Conservation (phyloP, 139 green algal genomes). For the Chara braunii region DNA sequence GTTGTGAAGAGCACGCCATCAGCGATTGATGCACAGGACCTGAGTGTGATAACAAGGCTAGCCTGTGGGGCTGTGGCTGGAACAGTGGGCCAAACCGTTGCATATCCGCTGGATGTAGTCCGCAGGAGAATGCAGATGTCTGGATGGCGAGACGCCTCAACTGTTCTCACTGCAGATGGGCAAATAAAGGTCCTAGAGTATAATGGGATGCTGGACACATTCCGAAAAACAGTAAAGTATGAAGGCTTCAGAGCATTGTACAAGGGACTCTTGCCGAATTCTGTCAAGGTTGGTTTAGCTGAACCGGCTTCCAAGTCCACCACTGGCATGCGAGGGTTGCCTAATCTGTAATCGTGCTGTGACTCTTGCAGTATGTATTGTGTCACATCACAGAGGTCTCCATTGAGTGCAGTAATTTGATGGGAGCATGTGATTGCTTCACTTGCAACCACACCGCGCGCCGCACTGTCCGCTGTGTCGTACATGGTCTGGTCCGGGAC, state of each 20-base stretch:
- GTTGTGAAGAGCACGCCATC: conserved; percentile 5
- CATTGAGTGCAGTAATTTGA: too few relatives aligned
- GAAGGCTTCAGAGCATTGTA: conserved; percentile 82
- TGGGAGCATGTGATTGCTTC: too few relatives aligned
- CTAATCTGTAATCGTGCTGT: background rate
- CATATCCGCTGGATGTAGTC: conserved; percentile 95
- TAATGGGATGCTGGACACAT: conserved; percentile 94
- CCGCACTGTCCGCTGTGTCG: too few relatives aligned
- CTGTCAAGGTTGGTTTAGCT: conserved; percentile 92
- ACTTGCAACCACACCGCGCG: too few relatives aligned
- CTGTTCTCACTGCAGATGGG: conserved; percentile 66
- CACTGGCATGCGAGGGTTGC: background rate
- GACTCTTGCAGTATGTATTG: background rate
- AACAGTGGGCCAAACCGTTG: conserved; percentile 88
- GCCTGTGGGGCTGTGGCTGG: conserved; percentile 84
- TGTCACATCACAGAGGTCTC: background rate
- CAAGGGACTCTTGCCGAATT: conserved; percentile 91
- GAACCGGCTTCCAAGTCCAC: background rate
- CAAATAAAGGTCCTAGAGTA: conserved; percentile 67
- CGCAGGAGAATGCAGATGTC: conserved; percentile 81
- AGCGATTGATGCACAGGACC: conserved; percentile 42
- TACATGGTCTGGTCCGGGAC: too few relatives aligned
- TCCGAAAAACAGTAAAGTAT: conserved; percentile 71
- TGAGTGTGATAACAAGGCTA: conserved; percentile 70
- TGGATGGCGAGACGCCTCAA: conserved; percentile 31